phyloP scores from a whole-genome alignment of 768 basidiomycete species.

The Russula emetica region DNA sequence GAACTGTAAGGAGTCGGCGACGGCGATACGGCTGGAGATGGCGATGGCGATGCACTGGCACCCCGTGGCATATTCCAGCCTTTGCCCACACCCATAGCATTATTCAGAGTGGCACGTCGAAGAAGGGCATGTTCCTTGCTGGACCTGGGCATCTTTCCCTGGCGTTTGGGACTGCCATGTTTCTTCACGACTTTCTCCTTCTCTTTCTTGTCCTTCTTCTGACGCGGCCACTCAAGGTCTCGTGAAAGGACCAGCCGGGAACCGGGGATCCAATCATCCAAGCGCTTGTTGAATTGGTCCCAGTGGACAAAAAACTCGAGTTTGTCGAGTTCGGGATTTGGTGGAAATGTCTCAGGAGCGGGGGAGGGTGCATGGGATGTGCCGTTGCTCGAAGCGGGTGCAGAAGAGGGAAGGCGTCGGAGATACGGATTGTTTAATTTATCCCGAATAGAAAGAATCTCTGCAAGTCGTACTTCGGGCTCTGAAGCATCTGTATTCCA shows the following conservation, averaged over 20 bases:
- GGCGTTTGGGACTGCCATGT: slow-evolving; percentile 36
- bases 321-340: slow-evolving; percentile 62
- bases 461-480: slow-evolving; percentile 87
- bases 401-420: slow-evolving; percentile 36
- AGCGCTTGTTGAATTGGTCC: slow-evolving; percentile 98
- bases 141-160: slow-evolving; percentile 29
- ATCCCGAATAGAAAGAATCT: slow-evolving; percentile 92
- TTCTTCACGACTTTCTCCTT: slow-evolving; percentile 54
- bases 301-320: slow-evolving; percentile 98
- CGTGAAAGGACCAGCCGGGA: slow-evolving; percentile 77
- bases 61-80: slow-evolving; percentile 31
- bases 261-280: slow-evolving; percentile 95
- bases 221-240: slow-evolving; percentile 95
- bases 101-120: slow-evolving; percentile 42
- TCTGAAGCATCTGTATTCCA: slow-evolving; percentile 62
- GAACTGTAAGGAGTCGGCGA: slow-evolving; percentile 52
- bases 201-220: slow-evolving; percentile 62
- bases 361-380: slow-evolving; percentile 21
- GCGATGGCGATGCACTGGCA: slow-evolving; percentile 30
- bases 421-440: slow-evolving; percentile 65
- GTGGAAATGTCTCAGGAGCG: slow-evolving; percentile 41
- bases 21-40: slow-evolving; percentile 42
- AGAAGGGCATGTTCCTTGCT: slow-evolving; percentile 28
- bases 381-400: slow-evolving; percentile 34
- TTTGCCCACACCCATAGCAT: slow-evolving; percentile 27